phyloP scores from a whole-genome alignment of 2,329 filamentous ascomycete species.

The Epicoccum nigrum region DNA sequence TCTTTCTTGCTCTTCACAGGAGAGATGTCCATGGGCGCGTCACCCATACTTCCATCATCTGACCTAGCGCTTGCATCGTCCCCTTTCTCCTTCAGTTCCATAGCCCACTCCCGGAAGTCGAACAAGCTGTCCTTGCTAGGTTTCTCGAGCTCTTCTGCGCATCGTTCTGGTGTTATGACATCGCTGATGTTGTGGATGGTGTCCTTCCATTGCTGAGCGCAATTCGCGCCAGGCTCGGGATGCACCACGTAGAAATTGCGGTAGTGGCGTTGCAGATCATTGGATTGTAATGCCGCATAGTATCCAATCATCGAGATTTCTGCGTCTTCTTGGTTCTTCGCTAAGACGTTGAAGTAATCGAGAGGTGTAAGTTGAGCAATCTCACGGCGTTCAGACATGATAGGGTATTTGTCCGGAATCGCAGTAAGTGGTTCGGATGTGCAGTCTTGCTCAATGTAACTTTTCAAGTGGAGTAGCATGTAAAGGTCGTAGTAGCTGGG shows the following conservation, averaged over 20 bases:
- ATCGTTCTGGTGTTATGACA: constrained; percentile 38
- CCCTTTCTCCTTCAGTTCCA: constrained; percentile 9
- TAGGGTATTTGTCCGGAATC: constrained; percentile 34
- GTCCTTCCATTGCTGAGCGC: constrained; percentile 30
- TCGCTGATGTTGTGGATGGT: constrained; percentile 33
- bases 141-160: constrained; percentile 32
- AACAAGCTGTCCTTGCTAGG: constrained; percentile 27
- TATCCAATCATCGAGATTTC: constrained; percentile 35
- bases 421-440: constrained; percentile 11
- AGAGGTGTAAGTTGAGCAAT: constrained; percentile 26
- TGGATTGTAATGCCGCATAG: constrained; percentile 29
- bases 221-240: constrained; percentile 25
- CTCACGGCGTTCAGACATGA: constrained; percentile 35
- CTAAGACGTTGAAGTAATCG: constrained; percentile 34
- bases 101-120: constrained; percentile 38
- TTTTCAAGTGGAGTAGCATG: constrained; percentile 24
- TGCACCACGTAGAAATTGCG: constrained; percentile 44
- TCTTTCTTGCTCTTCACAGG: background rate
- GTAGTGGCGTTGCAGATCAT: constrained; percentile 33
- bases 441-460: constrained; percentile 37
- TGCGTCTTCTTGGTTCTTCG: constrained; percentile 28
- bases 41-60: background rate
- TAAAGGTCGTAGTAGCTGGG: constrained; percentile 35
- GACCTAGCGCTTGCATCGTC: background rate
- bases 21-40: constrained; percentile 1